Percentiles rank a stretch among this genome's conserved stretches.
Conservation (phyloP, 176 grass and related monocot genomes). For the Lolium rigidum region DNA sequence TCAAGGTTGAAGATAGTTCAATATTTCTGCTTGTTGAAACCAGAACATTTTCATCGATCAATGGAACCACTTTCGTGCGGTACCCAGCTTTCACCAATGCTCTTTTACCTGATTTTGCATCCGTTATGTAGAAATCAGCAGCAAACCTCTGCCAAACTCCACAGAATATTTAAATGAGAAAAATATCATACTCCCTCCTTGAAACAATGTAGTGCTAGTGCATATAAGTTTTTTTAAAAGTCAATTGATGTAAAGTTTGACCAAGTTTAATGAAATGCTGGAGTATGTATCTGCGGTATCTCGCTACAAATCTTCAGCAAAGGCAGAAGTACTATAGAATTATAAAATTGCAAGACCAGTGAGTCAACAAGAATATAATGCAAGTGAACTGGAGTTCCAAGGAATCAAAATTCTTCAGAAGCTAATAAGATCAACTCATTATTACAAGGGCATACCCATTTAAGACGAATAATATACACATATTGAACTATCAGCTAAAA, state of each 20-base stretch:
- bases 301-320: neutral
- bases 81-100: conserved; percentile 88
- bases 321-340: neutral
- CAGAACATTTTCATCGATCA: conserved; percentile 77
- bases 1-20: conserved; percentile 83
- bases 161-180: conserved; percentile 60
- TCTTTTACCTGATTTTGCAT: conserved; percentile 77
- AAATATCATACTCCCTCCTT: neutral
- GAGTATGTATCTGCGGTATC: neutral
- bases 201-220: too few species aligned
- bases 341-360: conserved; percentile 3
- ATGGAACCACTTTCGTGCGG: conserved; percentile 70
- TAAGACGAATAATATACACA: neutral
- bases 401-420: neutral
- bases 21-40: conserved; percentile 72
- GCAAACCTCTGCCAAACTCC: conserved; percentile 77
- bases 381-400: neutral
- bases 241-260: too few species aligned
- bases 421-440: neutral
- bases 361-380: conserved; percentile 7
- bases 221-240: too few species aligned
- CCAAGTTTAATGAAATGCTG: too few species aligned
- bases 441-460: neutral
- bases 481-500: neutral
- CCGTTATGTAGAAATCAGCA: conserved; percentile 98